Conservation (phyloP, 2,329 filamentous ascomycete species). For the Chalaropsis ovoidea region DNA sequence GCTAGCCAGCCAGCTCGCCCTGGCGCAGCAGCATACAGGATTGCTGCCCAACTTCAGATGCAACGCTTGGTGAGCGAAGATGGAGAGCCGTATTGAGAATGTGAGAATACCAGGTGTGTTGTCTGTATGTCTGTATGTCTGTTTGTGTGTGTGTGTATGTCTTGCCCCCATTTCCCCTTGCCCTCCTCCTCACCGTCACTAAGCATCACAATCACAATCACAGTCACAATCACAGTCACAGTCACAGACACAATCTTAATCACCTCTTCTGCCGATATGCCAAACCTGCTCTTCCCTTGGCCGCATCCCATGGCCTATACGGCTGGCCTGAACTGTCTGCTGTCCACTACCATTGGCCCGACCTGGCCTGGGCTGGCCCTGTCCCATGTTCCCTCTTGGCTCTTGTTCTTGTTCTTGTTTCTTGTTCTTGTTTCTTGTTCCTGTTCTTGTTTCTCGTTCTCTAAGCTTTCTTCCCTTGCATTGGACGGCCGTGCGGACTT, state of each 20-base stretch:
- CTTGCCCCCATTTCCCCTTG: too few relatives aligned
- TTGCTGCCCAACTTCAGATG: constrained; percentile 3
- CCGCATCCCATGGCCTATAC: background rate
- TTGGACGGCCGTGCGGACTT: background rate
- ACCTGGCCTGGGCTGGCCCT: too few relatives aligned
- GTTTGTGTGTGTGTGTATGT: too few relatives aligned
- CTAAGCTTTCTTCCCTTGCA: background rate
- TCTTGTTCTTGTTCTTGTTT: background rate
- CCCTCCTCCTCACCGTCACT: too few relatives aligned
- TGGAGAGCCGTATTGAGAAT: background rate
- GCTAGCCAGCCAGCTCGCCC: background rate
- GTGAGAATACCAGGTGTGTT: background rate
- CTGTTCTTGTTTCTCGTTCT: background rate
- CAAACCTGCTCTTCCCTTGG: background rate
- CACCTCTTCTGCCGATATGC: background rate
- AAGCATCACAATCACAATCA: too few relatives aligned
- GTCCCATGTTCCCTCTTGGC: background rate
- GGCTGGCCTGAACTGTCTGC: background rate
- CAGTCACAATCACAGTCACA: too few relatives aligned
- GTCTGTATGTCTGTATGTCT: too few relatives aligned
- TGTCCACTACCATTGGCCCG: too few relatives aligned
- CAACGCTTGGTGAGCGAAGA: background rate
- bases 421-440: background rate
- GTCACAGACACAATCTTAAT: too few relatives aligned
- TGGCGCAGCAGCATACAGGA: background rate